Percentiles rank a stretch among this genome's conserved stretches.
Conservation (phyloP, 2,329 filamentous ascomycete genomes). For the Aspergillus costaricaensis region DNA sequence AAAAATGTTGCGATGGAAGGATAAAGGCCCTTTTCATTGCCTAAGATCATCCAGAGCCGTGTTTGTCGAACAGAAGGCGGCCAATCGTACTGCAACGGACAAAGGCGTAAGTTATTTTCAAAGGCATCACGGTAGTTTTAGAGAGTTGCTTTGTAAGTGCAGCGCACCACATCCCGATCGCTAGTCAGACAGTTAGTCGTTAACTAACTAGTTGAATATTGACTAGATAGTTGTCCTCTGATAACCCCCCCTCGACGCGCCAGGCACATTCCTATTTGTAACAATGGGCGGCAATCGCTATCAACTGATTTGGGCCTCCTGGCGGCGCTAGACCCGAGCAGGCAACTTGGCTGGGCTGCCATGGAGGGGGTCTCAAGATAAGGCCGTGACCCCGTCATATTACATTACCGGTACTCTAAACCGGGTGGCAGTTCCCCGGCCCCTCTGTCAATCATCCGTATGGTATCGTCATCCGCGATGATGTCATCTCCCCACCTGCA, state of each 20-base stretch:
- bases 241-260: neutral
- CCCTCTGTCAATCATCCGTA: slow-evolving; percentile 8
- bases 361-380: neutral
- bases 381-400: neutral
- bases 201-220: too few relatives aligned
- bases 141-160: too few relatives aligned
- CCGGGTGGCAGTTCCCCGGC: slow-evolving; percentile 10
- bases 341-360: neutral
- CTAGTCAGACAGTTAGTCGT: too few relatives aligned
- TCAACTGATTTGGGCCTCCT: neutral
- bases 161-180: too few relatives aligned
- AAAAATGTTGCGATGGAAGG: neutral
- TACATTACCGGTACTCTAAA: slow-evolving; percentile 5
- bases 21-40: neutral
- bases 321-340: neutral
- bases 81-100: neutral
- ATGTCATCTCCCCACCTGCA: slow-evolving; percentile 28
- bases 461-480: slow-evolving; percentile 19
- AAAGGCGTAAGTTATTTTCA: neutral
- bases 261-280: slow-evolving; percentile 6
- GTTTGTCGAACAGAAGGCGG: neutral
- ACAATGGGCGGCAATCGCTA: neutral
- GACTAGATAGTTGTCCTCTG: neutral
- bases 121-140: neutral
- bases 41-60: neutral